Evolutionary conservation across 495 filamentous ascomycete genomes (phyloP).

Genomic region (Penicillium lividum): DNA sequence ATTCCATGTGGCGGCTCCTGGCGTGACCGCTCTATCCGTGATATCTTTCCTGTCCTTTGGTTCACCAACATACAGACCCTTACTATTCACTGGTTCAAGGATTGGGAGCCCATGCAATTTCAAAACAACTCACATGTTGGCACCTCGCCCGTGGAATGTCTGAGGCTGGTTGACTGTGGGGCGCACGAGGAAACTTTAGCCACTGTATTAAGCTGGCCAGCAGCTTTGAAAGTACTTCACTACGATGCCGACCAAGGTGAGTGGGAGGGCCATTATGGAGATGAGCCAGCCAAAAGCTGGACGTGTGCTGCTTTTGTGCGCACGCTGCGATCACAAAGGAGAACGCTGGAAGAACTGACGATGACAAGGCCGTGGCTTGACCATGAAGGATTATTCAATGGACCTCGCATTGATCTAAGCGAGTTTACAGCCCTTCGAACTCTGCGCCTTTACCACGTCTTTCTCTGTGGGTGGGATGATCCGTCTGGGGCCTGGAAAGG

Average conservation of each 20-base stretch:
- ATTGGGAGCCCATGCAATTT: slow-evolving; percentile 15
- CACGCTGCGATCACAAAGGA: slow-evolving; percentile 16
- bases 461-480: slow-evolving; percentile 17
- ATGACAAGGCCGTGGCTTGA: slow-evolving; percentile 16
- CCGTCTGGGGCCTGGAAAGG: slow-evolving; percentile 9
- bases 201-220: slow-evolving; percentile 21
- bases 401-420: slow-evolving; percentile 18
- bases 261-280: slow-evolving; percentile 15
- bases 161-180: slow-evolving; percentile 19
- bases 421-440: slow-evolving; percentile 19
- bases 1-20: no score
- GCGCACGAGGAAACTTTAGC: slow-evolving; percentile 21
- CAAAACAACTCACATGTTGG: no score
- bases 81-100: slow-evolving; percentile 5
- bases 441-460: slow-evolving; percentile 20
- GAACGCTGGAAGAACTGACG: slow-evolving; percentile 17
- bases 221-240: slow-evolving; percentile 17
- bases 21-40: not conserved
- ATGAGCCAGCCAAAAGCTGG: slow-evolving; percentile 12
- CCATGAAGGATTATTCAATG: slow-evolving; percentile 20
- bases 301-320: slow-evolving; percentile 26
- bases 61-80: slow-evolving; percentile 6
- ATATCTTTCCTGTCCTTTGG: slow-evolving; percentile 1
- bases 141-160: slow-evolving; percentile 18
- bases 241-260: slow-evolving; percentile 22